These are phyloP conservation scores for Neurospora sp. DNA, from an alignment of 495 filamentous ascomycete genomes.

Conservation along the genomic window DNA sequence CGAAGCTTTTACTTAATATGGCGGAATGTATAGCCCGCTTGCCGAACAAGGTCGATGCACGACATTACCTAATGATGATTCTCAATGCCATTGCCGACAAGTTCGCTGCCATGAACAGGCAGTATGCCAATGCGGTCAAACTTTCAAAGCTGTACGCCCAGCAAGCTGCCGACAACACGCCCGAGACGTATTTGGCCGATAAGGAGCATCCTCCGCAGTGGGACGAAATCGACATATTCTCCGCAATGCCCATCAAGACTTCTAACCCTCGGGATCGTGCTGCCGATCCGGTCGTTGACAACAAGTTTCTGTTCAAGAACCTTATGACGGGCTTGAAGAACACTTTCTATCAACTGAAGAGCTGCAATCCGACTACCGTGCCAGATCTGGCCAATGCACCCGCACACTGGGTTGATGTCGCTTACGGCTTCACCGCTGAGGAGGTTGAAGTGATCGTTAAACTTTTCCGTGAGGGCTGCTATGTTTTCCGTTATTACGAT, in stretches of 20 bases:
- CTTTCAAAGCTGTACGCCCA: conserved; percentile 63
- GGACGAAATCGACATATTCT: conserved; percentile 98
- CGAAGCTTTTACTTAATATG: conserved; percentile 93
- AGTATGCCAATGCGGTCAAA: conserved; percentile 90
- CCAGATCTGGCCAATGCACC: conserved; percentile 72
- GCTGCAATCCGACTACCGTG: conserved; percentile 62
- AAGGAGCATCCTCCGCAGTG: conserved; percentile 74
- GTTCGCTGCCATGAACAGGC: conserved; percentile 94
- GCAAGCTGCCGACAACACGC: conserved; percentile 52
- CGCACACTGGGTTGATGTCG: conserved; percentile 88
- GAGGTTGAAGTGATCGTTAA: conserved; percentile 96
- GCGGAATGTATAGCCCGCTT: conserved; percentile 92
- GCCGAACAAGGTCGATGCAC: conserved; percentile 80
- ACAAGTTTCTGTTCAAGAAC: conserved; percentile 97
- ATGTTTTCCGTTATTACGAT: conserved; percentile 93
- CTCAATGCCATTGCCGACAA: conserved; percentile 96
- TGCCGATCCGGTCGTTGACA: conserved; percentile 89
- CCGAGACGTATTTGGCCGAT: conserved; percentile 77
- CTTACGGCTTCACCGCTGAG: conserved; percentile 93
- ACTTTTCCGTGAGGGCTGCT: conserved; percentile 89
- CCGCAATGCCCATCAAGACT: conserved; percentile 89
- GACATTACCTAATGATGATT: conserved; percentile 95
- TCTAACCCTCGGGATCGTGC: conserved; percentile 85
- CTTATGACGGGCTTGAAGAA: conserved; percentile 96
- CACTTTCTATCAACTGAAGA: conserved; percentile 88